Conservation (phyloP, 108 stramenopile genomes). For the Nitzschia inconspicua region DNA sequence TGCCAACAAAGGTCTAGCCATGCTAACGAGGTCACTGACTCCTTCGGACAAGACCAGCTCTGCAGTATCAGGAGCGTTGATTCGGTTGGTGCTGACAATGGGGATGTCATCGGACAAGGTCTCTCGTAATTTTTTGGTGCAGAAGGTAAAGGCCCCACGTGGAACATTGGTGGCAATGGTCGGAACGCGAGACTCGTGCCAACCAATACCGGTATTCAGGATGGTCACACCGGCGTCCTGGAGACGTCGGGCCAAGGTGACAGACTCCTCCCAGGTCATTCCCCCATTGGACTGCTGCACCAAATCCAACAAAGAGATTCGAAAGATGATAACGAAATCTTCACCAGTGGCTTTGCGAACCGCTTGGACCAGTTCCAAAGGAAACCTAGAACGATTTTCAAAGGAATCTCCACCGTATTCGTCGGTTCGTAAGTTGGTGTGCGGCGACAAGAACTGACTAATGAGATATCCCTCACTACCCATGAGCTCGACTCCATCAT, state of each 20-base stretch:
- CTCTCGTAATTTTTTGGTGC: constrained; percentile 83
- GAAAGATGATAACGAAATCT: constrained; percentile 97
- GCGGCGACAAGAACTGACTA: constrained; percentile 89
- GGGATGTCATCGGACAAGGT: constrained; percentile 65
- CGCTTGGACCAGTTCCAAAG: constrained; percentile 85
- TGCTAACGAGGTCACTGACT: constrained; percentile 89
- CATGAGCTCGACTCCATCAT: constrained; percentile 99
- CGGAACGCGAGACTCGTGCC: constrained; percentile 98
- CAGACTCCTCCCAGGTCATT: constrained; percentile 91
- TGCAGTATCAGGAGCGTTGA: constrained; percentile 90
- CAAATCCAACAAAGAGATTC: constrained; percentile 94
- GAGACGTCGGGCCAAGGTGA: constrained; percentile 73
- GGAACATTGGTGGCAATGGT: constrained; percentile 98
- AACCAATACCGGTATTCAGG: constrained; percentile 99
- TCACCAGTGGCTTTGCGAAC: constrained; percentile 79
- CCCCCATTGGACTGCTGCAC: constrained; percentile 93
- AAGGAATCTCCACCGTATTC: constrained; percentile 89
- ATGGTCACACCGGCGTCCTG: constrained; percentile 93
- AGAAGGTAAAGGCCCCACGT: constrained; percentile 91
- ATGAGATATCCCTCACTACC: constrained; percentile 96
- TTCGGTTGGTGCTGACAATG: constrained; percentile 95
- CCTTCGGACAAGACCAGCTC: constrained; percentile 72
- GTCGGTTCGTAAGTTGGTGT: constrained; percentile 88
- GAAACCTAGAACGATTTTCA: constrained; percentile 87
- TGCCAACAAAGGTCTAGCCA: constrained; percentile 97